Percentiles rank a stretch among this genome's conserved stretches.
Conservation (phyloP, 129 eudicot species). For the Apium graveolens region DNA sequence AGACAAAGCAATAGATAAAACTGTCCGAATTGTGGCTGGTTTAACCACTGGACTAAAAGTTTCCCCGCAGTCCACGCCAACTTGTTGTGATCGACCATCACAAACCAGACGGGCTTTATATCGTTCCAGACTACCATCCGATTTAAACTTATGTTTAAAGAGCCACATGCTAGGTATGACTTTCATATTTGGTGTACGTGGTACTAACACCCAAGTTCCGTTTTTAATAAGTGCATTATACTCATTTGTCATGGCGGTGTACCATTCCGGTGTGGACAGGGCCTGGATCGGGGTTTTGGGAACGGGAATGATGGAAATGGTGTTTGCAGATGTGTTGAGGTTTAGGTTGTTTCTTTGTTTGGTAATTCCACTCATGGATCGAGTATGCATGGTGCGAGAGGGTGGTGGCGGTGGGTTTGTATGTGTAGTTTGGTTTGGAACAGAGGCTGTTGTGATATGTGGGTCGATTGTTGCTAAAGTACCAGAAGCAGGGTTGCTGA, state of each 20-base stretch:
- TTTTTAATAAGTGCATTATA: not conserved
- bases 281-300: not conserved
- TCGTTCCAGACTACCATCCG: not conserved
- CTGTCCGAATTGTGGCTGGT: not conserved
- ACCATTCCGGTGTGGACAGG: not conserved
- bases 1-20: not conserved
- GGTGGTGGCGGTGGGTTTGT: too few species aligned
- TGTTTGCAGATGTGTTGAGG: too few species aligned
- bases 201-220: not conserved
- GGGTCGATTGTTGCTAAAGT: too few species aligned
- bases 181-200: not conserved
- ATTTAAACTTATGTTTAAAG: not conserved
- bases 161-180: not conserved
- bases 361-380: too few species aligned
- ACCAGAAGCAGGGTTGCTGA: too few species aligned
- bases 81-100: not conserved
- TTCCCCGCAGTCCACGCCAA: not conserved
- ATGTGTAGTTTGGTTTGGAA: too few species aligned
- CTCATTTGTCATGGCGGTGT: not conserved
- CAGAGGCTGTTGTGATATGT: too few species aligned
- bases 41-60: constrained; percentile 3
- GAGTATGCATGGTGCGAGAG: too few species aligned
- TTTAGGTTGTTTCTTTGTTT: too few species aligned
- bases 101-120: not conserved
- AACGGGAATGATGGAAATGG: not conserved